These are phyloP conservation scores for Lichenothelia convexa DNA, from an alignment of 495 filamentous ascomycete species.

Conservation along the genomic window DNA sequence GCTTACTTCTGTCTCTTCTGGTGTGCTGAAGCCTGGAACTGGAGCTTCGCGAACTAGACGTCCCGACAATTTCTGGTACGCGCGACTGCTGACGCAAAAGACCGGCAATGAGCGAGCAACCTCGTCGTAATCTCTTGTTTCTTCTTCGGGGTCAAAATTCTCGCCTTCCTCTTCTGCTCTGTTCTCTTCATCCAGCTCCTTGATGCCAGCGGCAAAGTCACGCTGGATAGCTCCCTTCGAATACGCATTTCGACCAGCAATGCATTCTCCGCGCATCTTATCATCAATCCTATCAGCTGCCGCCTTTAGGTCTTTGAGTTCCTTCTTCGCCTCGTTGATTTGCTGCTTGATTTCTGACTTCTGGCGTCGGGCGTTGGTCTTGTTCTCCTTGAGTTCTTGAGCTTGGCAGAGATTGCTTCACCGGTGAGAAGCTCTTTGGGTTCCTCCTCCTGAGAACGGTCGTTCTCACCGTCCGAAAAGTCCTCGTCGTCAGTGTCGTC, in stretches of 20 bases:
- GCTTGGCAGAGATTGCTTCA: slow-evolving; percentile 19
- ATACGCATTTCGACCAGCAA: slow-evolving; percentile 35
- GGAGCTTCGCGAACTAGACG: slow-evolving; percentile 30
- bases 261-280: slow-evolving; percentile 29
- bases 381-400: slow-evolving; percentile 21
- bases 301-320: slow-evolving; percentile 15
- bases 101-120: slow-evolving; percentile 35
- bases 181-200: slow-evolving; percentile 30
- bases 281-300: slow-evolving; percentile 19
- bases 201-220: slow-evolving; percentile 39
- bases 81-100: slow-evolving; percentile 41
- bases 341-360: slow-evolving; percentile 16
- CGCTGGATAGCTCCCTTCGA: slow-evolving; percentile 31
- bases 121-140: slow-evolving; percentile 35
- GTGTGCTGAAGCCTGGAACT: slow-evolving; percentile 27
- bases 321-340: slow-evolving; percentile 14
- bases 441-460: slow-evolving; percentile 3
- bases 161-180: slow-evolving; percentile 26
- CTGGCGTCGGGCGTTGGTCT: slow-evolving; percentile 21
- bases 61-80: slow-evolving; percentile 40
- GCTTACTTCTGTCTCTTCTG: slow-evolving; percentile 25
- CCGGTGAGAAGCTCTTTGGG: slow-evolving; percentile 16
- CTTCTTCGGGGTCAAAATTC: slow-evolving; percentile 26
- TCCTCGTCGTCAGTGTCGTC: slow-evolving; percentile 1
- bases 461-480: slow-evolving; percentile 14